Conservation (phyloP, 2,329 filamentous ascomycete species). For the Emmonsia crescens region DNA sequence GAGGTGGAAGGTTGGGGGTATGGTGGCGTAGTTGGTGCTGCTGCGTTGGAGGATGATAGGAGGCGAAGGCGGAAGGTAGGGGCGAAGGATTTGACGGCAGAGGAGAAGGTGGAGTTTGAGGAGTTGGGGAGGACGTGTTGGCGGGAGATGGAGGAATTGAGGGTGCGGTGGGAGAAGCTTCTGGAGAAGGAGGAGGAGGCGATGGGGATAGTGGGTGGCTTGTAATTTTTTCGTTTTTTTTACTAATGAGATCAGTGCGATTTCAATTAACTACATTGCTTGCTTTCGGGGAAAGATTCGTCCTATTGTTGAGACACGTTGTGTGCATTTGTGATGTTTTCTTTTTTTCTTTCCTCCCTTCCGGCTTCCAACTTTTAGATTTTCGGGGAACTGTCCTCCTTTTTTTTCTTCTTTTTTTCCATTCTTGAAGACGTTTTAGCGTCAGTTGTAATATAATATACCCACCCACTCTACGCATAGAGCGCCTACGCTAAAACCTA, state of each 20-base stretch:
- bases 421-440: background rate
- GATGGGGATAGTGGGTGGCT: background rate
- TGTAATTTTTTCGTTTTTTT: background rate
- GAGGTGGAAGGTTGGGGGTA: constrained; percentile 80
- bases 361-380: background rate
- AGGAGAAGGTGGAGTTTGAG: constrained; percentile 30
- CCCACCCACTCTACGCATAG: background rate
- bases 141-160: constrained; percentile 34
- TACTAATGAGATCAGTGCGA: background rate
- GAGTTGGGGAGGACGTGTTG: constrained; percentile 31
- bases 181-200: constrained; percentile 24
- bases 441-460: background rate
- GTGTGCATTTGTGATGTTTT: background rate
- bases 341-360: background rate
- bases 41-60: constrained; percentile 38
- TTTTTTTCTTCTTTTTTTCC: background rate
- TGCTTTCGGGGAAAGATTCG: background rate
- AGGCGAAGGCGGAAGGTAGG: constrained; percentile 49
- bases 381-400: background rate
- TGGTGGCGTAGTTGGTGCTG: constrained; percentile 46
- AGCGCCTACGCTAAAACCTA: background rate
- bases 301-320: background rate
- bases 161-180: constrained; percentile 29
- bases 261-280: background rate
- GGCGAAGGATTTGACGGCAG: constrained; percentile 45